Conservation (phyloP, 257 asterid genomes). For the Avicennia marina region DNA sequence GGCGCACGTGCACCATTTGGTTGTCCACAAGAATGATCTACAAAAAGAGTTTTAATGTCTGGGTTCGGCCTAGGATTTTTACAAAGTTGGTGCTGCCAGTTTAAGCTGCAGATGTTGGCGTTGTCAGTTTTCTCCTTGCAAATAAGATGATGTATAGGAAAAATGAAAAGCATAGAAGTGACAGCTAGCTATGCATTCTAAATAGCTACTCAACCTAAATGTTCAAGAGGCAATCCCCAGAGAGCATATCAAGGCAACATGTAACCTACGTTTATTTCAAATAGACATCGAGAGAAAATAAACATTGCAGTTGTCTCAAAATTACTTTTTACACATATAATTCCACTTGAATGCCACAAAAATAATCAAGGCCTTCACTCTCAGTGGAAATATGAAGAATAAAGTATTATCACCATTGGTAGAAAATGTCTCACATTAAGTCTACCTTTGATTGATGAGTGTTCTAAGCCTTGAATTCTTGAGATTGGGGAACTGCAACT, state of each 20-base stretch:
- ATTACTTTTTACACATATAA: neutral
- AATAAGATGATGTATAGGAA: neutral
- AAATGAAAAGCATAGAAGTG: neutral
- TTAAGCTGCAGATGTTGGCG: slow-evolving; percentile 55
- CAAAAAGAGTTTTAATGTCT: slow-evolving; percentile 88
- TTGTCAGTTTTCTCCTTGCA: neutral
- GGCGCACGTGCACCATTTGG: slow-evolving; percentile 92
- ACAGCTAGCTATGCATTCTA: neutral
- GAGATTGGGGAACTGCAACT: slow-evolving; percentile 83
- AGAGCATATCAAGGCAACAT: no score
- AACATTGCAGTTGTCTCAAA: no score
- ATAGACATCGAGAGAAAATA: no score
- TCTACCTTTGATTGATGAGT: slow-evolving; percentile 89
- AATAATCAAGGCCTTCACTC: neutral
- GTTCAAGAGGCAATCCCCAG: no score
- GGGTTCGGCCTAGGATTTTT: slow-evolving; percentile 97
- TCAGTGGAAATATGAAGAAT: neutral
- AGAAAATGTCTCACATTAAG: slow-evolving; percentile 7
- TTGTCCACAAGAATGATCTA: slow-evolving; percentile 93
- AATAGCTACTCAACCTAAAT: no score
- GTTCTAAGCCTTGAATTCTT: slow-evolving; percentile 88
- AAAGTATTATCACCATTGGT: neutral
- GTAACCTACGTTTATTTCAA: no score
- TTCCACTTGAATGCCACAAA: neutral
- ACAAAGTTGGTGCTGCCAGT: slow-evolving; percentile 99